Percentiles rank a stretch among this genome's conserved stretches.
phyloP scores from a whole-genome alignment of 164 flowering plant species.

The grape (Vitis vinifera) region DNA sequence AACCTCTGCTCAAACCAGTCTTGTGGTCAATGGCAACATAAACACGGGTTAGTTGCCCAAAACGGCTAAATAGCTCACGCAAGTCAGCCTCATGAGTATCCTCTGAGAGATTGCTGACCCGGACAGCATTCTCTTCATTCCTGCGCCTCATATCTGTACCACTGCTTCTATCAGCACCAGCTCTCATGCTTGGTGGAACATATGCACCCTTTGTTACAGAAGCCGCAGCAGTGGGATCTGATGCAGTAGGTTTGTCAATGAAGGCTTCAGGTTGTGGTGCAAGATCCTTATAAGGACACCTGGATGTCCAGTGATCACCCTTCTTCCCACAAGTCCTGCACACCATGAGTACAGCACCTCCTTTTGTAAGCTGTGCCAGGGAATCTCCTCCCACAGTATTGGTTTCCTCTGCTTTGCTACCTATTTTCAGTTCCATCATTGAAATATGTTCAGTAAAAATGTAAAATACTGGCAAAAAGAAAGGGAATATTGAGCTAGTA shows the following conservation, averaged over 20 bases:
- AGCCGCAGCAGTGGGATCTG: slow-evolving; percentile 33
- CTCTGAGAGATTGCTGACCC: slow-evolving; percentile 61
- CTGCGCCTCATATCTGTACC: slow-evolving; percentile 30
- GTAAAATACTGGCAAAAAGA: no score
- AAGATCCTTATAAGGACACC: slow-evolving; percentile 78
- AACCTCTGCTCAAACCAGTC: slow-evolving; percentile 54
- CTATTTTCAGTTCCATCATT: slow-evolving; percentile 17
- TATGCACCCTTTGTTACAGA: slow-evolving; percentile 48
- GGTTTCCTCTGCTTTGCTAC: slow-evolving; percentile 65
- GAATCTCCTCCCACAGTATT: slow-evolving; percentile 54
- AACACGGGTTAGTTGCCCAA: slow-evolving; percentile 49
- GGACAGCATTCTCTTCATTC: slow-evolving; percentile 58
- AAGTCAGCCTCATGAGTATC: slow-evolving; percentile 62
- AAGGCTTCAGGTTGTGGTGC: slow-evolving; percentile 44
- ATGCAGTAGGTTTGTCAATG: slow-evolving; percentile 48
- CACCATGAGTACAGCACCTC: slow-evolving; percentile 81
- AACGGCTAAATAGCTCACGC: slow-evolving; percentile 54
- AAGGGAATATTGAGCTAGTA: no score
- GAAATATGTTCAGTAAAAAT: no score
- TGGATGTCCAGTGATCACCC: slow-evolving; percentile 84
- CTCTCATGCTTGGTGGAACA: slow-evolving; percentile 47
- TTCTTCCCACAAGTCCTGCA: slow-evolving; percentile 84
- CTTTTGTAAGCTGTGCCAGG: slow-evolving; percentile 49
- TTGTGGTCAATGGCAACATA: slow-evolving; percentile 52
- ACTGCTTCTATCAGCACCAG: slow-evolving; percentile 20